Percentiles rank a stretch among this genome's conserved stretches.
Conservation (phyloP, 768 basidiomycete species). For the Coprinellus micaceus region DNA sequence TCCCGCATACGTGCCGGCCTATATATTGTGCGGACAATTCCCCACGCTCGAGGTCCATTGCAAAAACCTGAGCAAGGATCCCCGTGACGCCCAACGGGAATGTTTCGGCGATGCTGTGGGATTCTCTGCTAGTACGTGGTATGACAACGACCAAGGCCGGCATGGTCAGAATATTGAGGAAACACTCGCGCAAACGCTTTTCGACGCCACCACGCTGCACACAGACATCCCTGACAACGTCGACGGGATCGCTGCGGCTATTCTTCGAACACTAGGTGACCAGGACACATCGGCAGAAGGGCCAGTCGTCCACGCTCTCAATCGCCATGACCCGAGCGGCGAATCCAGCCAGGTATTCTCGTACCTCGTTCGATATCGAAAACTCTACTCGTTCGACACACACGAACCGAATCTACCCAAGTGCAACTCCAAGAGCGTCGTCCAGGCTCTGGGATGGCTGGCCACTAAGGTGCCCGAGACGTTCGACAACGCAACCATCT, state of each 20-base stretch:
- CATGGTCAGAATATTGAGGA: conserved; percentile 8
- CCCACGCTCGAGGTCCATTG: conserved; percentile 61
- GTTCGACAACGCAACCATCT: conserved; percentile 56
- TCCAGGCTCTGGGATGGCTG: conserved; percentile 63
- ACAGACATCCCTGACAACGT: conserved; percentile 31
- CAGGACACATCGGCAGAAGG: conserved; percentile 57
- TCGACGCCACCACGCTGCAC: conserved; percentile 14
- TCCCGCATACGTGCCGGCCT: conserved; percentile 60
- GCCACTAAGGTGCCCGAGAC: conserved; percentile 35
- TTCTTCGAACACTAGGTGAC: conserved; percentile 64
- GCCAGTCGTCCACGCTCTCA: conserved; percentile 46
- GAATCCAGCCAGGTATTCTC: conserved; percentile 44
- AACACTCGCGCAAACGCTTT: conserved; percentile 9
- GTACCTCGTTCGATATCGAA: conserved; percentile 51
- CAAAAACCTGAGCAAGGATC: conserved; percentile 47
- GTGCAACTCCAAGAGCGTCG: conserved; percentile 44
- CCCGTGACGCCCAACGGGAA: conserved; percentile 47
- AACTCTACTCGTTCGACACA: conserved; percentile 40
- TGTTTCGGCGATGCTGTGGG: conserved; percentile 74
- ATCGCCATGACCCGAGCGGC: conserved; percentile 28
- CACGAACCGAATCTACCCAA: conserved; percentile 69
- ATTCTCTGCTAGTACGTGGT: conserved; percentile 48
- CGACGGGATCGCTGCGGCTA: conserved; percentile 54
- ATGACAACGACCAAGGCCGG: conserved; percentile 28
- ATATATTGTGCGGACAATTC: conserved; percentile 46